A percentile compares a stretch with the other conserved stretches of the same genome.
These are phyloP conservation scores for Solanum sejunctum DNA, from an alignment of 257 asterid species.

Conservation along the genomic window DNA sequence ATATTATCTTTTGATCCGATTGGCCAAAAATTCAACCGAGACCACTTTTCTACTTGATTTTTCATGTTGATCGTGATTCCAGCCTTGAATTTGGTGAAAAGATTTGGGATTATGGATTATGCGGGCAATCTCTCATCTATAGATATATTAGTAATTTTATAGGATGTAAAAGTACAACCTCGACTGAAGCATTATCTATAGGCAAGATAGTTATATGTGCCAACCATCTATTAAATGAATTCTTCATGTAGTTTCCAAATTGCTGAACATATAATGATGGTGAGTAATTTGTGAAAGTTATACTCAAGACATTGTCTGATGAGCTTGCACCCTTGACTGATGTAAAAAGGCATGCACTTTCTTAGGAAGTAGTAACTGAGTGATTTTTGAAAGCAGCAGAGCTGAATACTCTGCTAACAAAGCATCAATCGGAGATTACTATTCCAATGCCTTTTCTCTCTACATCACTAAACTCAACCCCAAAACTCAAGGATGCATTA, in stretches of 20 bases:
- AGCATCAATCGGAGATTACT: slow-evolving; percentile 28
- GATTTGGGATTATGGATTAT: too few species aligned
- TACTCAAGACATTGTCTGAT: slow-evolving; percentile 47
- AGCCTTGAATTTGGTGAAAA: too few species aligned
- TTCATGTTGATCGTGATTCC: too few species aligned
- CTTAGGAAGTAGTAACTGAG: slow-evolving; percentile 91
- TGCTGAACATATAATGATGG: slow-evolving; percentile 59
- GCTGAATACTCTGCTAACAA: slow-evolving; percentile 29
- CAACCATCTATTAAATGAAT: slow-evolving; percentile 77
- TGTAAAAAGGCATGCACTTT: slow-evolving; percentile 62
- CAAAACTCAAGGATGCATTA: slow-evolving; percentile 75
- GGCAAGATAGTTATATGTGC: slow-evolving; percentile 92
- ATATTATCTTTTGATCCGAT: too few species aligned
- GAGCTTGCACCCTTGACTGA: slow-evolving; percentile 60
- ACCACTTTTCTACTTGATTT: too few species aligned
- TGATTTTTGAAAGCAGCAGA: slow-evolving; percentile 62
- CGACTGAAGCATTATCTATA: slow-evolving; percentile 93
- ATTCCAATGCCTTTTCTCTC: slow-evolving; percentile 41
- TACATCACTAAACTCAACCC: slow-evolving; percentile 40
- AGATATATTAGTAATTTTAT: too few species aligned
- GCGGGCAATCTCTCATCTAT: too few species aligned
- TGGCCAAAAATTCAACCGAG: too few species aligned
- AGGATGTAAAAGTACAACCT: slow-evolving; percentile 40
- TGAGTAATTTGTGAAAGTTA: slow-evolving; percentile 60
- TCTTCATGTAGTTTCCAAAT: slow-evolving; percentile 85